Evolutionary conservation across 78 protist species (phyloP).

Genomic region (Diacronema lutheri): DNA sequence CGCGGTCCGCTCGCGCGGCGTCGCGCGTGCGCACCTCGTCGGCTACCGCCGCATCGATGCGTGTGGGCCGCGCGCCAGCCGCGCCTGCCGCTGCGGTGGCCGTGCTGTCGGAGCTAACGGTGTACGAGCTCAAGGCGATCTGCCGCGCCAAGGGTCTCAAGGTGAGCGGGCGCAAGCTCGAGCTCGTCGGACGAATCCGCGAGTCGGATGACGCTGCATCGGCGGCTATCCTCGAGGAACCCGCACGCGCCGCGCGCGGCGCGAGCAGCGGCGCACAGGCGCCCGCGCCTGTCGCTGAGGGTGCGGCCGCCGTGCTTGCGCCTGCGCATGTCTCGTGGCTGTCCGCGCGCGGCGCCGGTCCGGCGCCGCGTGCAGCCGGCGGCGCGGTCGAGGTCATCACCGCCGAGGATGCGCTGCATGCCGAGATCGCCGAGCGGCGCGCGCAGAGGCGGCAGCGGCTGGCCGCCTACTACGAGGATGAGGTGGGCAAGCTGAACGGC

Average conservation of each 20-base stretch:
- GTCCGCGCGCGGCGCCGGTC: not conserved
- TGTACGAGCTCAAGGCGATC: slow-evolving; percentile 20
- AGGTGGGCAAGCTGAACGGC: not conserved
- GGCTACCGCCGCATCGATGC: no score
- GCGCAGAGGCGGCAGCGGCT: not conserved
- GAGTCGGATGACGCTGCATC: not conserved
- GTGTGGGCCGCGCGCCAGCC: no score
- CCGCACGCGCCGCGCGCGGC: not conserved
- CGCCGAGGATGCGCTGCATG: not conserved
- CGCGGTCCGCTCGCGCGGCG: no score
- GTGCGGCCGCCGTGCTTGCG: not conserved
- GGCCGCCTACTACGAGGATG: not conserved
- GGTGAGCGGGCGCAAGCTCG: not conserved
- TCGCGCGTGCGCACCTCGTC: no score
- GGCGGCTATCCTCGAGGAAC: no score
- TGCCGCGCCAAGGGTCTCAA: slow-evolving; percentile 18
- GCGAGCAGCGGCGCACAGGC: not conserved
- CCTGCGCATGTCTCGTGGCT: not conserved
- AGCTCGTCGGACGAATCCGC: not conserved
- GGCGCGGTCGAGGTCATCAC: not conserved
- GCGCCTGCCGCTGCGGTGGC: no score
- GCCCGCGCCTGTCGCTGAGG: not conserved
- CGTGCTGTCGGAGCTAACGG: not conserved
- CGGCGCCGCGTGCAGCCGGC: not conserved
- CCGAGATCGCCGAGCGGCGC: not conserved